phyloP scores from a whole-genome alignment of 1,139 yeast genomes.

The Yamadazyma sp. region DNA sequence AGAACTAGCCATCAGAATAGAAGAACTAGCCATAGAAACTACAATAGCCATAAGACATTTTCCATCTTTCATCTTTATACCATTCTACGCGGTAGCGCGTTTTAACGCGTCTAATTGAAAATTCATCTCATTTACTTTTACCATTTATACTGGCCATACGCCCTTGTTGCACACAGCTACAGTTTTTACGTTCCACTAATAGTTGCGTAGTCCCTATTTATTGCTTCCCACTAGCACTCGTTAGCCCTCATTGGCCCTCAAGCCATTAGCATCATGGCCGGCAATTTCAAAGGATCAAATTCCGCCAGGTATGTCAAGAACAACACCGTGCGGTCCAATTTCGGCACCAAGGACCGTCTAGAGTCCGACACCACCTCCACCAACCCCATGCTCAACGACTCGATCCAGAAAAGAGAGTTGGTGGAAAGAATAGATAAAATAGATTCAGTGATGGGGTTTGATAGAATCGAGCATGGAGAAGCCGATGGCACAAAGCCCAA shows the following conservation, averaged over 20 bases:
- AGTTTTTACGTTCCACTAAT: no score
- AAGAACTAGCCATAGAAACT: no score
- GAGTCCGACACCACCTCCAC: conserved; percentile 27
- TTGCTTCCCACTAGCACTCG: no score
- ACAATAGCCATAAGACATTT: no score
- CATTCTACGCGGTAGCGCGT: not conserved
- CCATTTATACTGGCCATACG: no score
- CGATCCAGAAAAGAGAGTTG: conserved; percentile 41
- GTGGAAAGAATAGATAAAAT: conserved; percentile 58
- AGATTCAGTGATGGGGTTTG: conserved; percentile 84
- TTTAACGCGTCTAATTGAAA: not conserved
- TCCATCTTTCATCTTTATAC: no score
- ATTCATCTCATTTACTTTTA: not conserved
- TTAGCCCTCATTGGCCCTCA: no score
- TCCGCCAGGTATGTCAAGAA: conserved; percentile 59
- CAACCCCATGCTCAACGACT: conserved; percentile 44
- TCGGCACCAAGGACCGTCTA: conserved; percentile 12
- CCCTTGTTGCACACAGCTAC: no score
- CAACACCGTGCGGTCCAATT: conserved; percentile 13
- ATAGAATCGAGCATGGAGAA: conserved; percentile 67
- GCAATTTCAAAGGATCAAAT: conserved; percentile 47
- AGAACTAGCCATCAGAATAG: no score
- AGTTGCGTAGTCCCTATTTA: no score
- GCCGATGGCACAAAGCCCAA: conserved; percentile 49
- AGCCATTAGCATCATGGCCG: no score